These are phyloP conservation scores for Chlorella sp. DNA, from an alignment of 139 green algal genomes.

Conservation along the genomic window DNA sequence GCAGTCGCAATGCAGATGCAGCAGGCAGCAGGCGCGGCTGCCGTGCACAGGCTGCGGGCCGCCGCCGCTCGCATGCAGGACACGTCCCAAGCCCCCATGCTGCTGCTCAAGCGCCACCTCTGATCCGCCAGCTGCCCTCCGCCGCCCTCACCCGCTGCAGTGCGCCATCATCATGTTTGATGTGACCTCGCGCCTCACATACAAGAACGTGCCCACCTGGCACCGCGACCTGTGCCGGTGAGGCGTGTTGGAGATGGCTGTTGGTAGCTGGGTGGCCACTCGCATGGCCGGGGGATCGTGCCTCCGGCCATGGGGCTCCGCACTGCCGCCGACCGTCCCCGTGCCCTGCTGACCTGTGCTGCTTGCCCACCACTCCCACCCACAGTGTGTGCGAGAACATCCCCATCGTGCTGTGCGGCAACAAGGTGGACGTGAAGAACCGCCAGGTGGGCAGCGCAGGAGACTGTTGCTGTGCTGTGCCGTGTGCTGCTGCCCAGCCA, in stretches of 20 bases:
- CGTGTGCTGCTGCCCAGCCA: no score
- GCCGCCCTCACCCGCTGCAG: constrained; percentile 90
- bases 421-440: constrained; percentile 99
- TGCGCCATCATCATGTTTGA: constrained; percentile 99
- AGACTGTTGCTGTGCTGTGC: no score
- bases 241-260: not conserved
- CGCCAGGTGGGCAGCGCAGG: constrained; percentile 65
- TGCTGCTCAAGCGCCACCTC: not conserved
- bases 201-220: constrained; percentile 99
- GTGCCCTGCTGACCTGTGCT: not conserved
- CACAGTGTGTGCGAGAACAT: constrained; percentile 98
- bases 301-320: not conserved
- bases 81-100: no score
- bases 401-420: constrained; percentile 99
- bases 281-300: not conserved
- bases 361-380: not conserved
- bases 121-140: not conserved
- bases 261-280: not conserved
- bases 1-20: not conserved
- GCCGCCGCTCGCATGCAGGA: no score
- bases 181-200: constrained; percentile 98
- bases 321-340: not conserved
- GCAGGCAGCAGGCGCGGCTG: no score
- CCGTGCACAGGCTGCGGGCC: no score
- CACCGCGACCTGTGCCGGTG: constrained; percentile 96